Base-by-base conservation (phyloP, 176 grass and related monocot species). In the Juncus effusus region DNA sequence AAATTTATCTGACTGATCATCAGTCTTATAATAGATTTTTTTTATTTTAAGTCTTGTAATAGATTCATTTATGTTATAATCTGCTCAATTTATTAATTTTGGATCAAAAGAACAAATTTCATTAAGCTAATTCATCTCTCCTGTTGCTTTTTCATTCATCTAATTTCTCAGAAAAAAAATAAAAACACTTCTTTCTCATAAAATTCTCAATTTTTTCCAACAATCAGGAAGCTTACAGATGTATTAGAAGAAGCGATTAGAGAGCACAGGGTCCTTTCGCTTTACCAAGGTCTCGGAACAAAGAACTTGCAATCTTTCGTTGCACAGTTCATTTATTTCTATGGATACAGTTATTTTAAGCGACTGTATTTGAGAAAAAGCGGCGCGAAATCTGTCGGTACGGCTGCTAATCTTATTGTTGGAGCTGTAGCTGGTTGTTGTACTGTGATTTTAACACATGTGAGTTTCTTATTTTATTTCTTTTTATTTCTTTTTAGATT, bases 231-330 rank as follows among this genome's bases (percentile, higher is more conserved):
- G 53, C 95, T 99, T 74, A 77, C 95, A 63, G 89, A 99, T 80
- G 85, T 99, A 39, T 82, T 99, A 63, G 86, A 90, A 90, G 95
- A 99, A 73, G 95, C 95, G 55, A 72, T 99, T 71, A 74, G 61
- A 74, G 84, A 84, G 49, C 72, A 62, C 8, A 89, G 92, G 59
- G 56, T 93, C 84, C 9, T 86, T 41, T 99, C 95, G 11, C 80
- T 99, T 6, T 99, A 99, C 38, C 95, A 99, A 76, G 95, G 95
- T n/a, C 72, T 99, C 38, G 77, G 74, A 37, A 99, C 94, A 13
- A 99, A 99, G 83, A 99, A 99, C 54, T 49, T 99, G 8, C 94
- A 99, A 74, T 86, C 94, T 36, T 97, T 97, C 59, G 79, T 97
- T 51, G 92, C 94, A 0, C 89, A 91, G 12, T 99, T 99, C 36